Percentiles rank a stretch among this genome's conserved stretches.
These are phyloP conservation scores for Capsicum rhomboideum DNA, from an alignment of 257 asterid species.

Conservation along the genomic window DNA sequence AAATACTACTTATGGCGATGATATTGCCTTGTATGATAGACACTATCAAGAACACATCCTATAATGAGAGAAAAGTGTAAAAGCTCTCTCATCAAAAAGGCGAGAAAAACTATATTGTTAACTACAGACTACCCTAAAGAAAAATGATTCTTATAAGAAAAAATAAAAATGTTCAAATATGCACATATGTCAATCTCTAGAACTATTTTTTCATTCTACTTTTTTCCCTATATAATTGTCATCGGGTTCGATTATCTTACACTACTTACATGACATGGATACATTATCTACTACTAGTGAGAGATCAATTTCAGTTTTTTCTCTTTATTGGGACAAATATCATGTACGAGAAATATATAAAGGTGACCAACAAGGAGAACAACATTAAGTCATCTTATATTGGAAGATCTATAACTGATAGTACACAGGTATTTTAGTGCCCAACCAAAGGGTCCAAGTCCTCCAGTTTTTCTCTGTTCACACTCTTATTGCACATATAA, in stretches of 20 bases:
- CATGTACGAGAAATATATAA: neutral
- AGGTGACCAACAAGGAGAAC: neutral
- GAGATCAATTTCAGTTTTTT: neutral
- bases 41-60: too few species aligned
- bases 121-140: neutral
- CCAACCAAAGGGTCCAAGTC: neutral
- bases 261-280: neutral
- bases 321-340: neutral
- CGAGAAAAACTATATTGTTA: neutral
- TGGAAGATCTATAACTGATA: neutral
- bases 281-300: neutral
- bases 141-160: neutral
- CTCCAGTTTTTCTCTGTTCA: neutral
- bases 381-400: neutral
- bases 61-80: neutral
- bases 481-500: neutral
- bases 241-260: neutral
- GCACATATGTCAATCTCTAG: neutral
- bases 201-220: neutral
- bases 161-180: neutral
- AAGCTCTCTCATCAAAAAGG: neutral
- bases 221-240: neutral
- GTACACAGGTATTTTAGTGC: neutral
- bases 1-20: too few species aligned
- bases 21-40: too few species aligned